A percentile compares a stretch with the other conserved stretches of the same genome.
These are phyloP conservation scores for Cinchona pubescens DNA, from an alignment of 257 asterid genomes.

Conservation along the genomic window DNA sequence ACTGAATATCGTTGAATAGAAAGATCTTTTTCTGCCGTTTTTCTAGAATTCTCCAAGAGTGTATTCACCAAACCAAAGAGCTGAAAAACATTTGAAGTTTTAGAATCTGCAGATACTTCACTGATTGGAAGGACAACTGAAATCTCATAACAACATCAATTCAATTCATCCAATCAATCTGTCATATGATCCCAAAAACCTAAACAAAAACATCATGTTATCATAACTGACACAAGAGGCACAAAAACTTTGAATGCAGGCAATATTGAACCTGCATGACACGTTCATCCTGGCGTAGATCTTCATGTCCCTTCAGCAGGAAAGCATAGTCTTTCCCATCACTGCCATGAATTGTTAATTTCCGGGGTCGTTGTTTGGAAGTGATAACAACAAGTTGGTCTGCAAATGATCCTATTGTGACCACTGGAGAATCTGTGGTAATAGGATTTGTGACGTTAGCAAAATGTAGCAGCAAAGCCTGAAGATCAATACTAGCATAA, in stretches of 20 bases:
- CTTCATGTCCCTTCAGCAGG: slow-evolving; percentile 96
- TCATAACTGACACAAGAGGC: slow-evolving; percentile 3
- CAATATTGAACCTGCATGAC: slow-evolving; percentile 84
- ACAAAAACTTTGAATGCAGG: background rate
- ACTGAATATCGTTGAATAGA: slow-evolving; percentile 91
- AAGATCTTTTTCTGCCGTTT: slow-evolving; percentile 91
- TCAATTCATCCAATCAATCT: background rate
- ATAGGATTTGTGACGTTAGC: slow-evolving; percentile 7
- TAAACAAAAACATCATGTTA: background rate
- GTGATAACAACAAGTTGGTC: slow-evolving; percentile 98
- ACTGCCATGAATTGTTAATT: slow-evolving; percentile 91
- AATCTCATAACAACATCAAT: background rate
- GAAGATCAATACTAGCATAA: background rate
- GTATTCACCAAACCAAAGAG: slow-evolving; percentile 95
- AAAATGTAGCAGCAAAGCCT: background rate
- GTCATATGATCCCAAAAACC: background rate
- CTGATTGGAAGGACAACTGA: background rate
- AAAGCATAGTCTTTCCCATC: slow-evolving; percentile 97
- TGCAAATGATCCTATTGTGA: slow-evolving; percentile 85
- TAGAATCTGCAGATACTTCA: slow-evolving; percentile 12
- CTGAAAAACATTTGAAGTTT: slow-evolving; percentile 40
- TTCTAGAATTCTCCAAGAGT: slow-evolving; percentile 82
- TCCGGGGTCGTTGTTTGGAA: slow-evolving; percentile 97
- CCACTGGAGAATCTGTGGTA: slow-evolving; percentile 78
- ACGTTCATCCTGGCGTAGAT: slow-evolving; percentile 99